Percentiles rank a stretch among this genome's conserved stretches.
These are phyloP conservation scores for Aspergillus indologenus DNA, from an alignment of 495 filamentous ascomycete species.

Conservation along the genomic window DNA sequence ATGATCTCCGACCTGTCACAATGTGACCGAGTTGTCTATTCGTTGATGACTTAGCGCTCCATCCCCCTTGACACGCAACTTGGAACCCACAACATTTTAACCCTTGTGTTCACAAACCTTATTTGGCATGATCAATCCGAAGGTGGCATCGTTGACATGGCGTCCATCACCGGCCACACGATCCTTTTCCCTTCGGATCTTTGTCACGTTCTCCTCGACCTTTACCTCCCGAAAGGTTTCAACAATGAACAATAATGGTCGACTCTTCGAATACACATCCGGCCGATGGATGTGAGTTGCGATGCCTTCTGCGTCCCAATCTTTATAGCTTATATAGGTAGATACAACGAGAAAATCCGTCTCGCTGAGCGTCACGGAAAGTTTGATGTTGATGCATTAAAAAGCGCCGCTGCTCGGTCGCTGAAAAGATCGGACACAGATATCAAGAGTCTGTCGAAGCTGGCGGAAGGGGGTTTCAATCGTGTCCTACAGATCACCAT, in stretches of 20 bases:
- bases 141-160: slow-evolving; percentile 8
- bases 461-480: slow-evolving; percentile 16
- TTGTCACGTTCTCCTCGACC: slow-evolving; percentile 1
- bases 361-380: slow-evolving; percentile 8
- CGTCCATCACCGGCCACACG: slow-evolving; percentile 3
- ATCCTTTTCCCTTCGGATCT: slow-evolving; percentile 1
- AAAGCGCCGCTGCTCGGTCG: slow-evolving; percentile 11
- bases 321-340: slow-evolving; percentile 9
- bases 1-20: no score
- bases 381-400: slow-evolving; percentile 10
- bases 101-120: slow-evolving; percentile 3
- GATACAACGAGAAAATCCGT: slow-evolving; percentile 13
- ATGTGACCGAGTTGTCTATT: no score
- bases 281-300: slow-evolving; percentile 11
- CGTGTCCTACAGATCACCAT: slow-evolving; percentile 15
- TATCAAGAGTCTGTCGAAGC: slow-evolving; percentile 10
- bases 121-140: slow-evolving; percentile 6
- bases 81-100: slow-evolving; percentile 6
- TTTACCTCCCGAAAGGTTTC: slow-evolving; percentile 7
- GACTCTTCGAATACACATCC: slow-evolving; percentile 15
- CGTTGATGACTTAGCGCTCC: no score
- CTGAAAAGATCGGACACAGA: slow-evolving; percentile 5
- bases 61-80: slow-evolving; percentile 4
- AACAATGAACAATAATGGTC: slow-evolving; percentile 11
- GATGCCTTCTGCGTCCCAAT: slow-evolving; percentile 4